A percentile compares a stretch with the other conserved stretches of the same genome.
Conservation (phyloP, 192 early-diverging fungal species). For the Glomus cerebriforme region DNA sequence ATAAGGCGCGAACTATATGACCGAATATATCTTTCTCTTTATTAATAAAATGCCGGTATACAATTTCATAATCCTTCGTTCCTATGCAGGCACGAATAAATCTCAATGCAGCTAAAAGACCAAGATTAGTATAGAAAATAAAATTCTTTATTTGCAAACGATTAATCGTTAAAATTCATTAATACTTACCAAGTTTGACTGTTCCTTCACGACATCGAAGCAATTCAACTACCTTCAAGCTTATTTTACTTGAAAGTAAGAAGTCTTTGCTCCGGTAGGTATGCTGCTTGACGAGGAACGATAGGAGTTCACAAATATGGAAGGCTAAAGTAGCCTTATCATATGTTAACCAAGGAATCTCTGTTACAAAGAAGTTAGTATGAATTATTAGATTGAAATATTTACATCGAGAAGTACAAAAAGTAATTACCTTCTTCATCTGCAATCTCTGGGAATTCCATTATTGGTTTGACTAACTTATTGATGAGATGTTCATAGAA, state of each 20-base stretch:
- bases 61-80: slow-evolving; percentile 76
- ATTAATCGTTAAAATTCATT: slow-evolving; percentile 14
- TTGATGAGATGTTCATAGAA: slow-evolving; percentile 75
- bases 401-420: background rate
- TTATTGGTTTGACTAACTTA: slow-evolving; percentile 67
- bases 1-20: slow-evolving; percentile 63
- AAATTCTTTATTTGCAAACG: background rate
- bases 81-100: slow-evolving; percentile 79
- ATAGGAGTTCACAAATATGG: slow-evolving; percentile 76
- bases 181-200: slow-evolving; percentile 66
- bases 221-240: slow-evolving; percentile 63
- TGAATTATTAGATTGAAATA: background rate
- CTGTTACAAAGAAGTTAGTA: slow-evolving; percentile 12
- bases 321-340: slow-evolving; percentile 49
- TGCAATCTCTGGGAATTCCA: slow-evolving; percentile 48
- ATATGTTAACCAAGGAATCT: slow-evolving; percentile 29
- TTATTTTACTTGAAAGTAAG: slow-evolving; percentile 63
- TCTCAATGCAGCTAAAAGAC: slow-evolving; percentile 68
- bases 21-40: slow-evolving; percentile 63
- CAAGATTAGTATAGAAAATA: slow-evolving; percentile 6
- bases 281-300: slow-evolving; percentile 74
- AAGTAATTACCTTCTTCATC: slow-evolving; percentile 15
- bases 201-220: slow-evolving; percentile 67
- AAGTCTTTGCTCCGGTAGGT: slow-evolving; percentile 77
- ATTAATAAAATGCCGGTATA: slow-evolving; percentile 74